Evolutionary conservation across 805 yeast species (phyloP), one percentile per base, ranked within the genome.

Genomic region (Scheffersomyces coipomensis): DNA sequence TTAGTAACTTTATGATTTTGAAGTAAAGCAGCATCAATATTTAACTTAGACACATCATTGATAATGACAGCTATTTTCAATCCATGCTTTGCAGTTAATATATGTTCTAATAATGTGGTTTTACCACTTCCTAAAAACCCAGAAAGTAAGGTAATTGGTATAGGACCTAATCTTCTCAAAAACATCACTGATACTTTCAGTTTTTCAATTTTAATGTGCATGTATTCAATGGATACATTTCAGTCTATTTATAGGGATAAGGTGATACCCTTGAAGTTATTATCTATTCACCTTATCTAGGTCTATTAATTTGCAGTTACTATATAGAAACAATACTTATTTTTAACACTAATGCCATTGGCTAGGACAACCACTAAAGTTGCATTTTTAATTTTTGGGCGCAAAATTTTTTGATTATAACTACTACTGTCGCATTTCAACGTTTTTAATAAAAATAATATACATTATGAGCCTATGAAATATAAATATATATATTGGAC

Each of bases 61-160:
- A 72, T 65, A 40, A 72, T 66, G 2, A 71, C 75, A 2, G 77
- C 78, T 35, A 73, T 58, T 42, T 60, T 68, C 18, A 55, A 43
- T 0, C 73, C 74, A 51, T 70, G 75, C 12, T 61, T 44, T 5
- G 60, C 49, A 3, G 63, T 68, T 22, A 72, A 52, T 27, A 72
- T 71, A 29, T 62, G 56, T 43, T 72, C 73, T n/a, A 72, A 52
- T 6, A 72, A 51, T 2, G 77, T 72, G 9, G 77, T 72, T 46
- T 72, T 72, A 1, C 78, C 78, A 11, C 71, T 55, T 4, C 76
- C 76, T 16, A 72, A 49, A 42, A 72, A 71, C 2, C 76, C 77
- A 4, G 76, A 71, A 21, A 72, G 52, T n/a, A 72, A 55, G 1
- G 77, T 71, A 10, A 72, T 66, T 16, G 75, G 75, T 34, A 71